Evolutionary conservation across 1,284 basidiomycete species (phyloP), one percentile per base, ranked within the genome.

Genomic region (Sporisorium exsertum): DNA sequence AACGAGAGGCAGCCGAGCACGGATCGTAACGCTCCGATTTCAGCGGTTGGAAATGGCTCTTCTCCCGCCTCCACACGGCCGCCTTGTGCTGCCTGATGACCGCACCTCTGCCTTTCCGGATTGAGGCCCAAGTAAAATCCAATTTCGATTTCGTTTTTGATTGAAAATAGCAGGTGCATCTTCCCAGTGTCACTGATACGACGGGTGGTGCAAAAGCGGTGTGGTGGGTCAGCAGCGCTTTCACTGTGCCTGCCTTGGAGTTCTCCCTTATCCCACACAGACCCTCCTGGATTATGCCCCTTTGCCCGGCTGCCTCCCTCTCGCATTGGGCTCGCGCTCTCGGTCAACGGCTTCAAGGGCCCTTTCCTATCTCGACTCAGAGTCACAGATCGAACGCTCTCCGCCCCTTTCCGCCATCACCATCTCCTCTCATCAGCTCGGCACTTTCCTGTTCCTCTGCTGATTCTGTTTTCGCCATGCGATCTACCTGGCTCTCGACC

Each of bases 401-500:
- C 53, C 35, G 45, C 56, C 63, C 69, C 64, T 53, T 42, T 32
- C 9, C 24, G 59, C 52, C 52, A 64, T n/a, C 61, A 70, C 26
- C 50, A 43, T 9, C 57, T 50, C 40, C 49, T 33, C 32, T 40
- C 5, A 29, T 18, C 50, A 54, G n/a, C 46, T 33, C 33, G 26
- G 29, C 53, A 47, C 24, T n/a, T 33, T 40, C 5, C 9, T 20
- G 16, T 43, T 22, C 20, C 24, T 29, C 27, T n/a, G 29, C 50
- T 58, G 51, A 58, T 53, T 37, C 13, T 22, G 15, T 24, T 12
- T n/a, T 12, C 46, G 70, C 15, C 33, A 82, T 82, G 81, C 69
- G 78, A 45, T 80, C 78, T 42, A 72, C 77, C n/a, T 81, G 77
- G 77, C 80, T 82, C 58, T 68, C 72, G 13, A 76, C 75, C 24